Evolutionary conservation across 1,284 basidiomycete genomes (phyloP).

Genomic region (Cutaneotrichosporon cavernicola): DNA sequence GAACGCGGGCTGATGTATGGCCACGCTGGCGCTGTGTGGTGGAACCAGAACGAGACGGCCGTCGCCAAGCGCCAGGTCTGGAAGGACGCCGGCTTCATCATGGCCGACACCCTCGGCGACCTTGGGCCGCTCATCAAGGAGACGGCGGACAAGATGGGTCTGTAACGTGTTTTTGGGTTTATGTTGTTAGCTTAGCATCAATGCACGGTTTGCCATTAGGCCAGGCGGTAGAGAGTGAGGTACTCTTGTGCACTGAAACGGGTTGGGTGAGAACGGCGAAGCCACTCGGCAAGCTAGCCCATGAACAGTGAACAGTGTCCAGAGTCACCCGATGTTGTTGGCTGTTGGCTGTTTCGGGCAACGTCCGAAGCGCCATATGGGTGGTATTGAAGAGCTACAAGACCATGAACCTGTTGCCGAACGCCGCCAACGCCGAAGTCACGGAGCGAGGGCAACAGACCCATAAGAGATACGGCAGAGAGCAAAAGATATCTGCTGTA

Average conservation of each 20-base stretch:
- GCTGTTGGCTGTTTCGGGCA: too few relatives aligned
- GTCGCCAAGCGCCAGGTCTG: conserved; percentile 23
- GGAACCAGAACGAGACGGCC: conserved; percentile 25
- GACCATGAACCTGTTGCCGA: too few relatives aligned
- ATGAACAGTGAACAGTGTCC: too few relatives aligned
- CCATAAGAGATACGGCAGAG: not conserved
- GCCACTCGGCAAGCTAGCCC: too few relatives aligned
- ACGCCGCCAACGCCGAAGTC: too few relatives aligned
- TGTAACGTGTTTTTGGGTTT: not conserved
- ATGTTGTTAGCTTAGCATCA: conserved; percentile 2
- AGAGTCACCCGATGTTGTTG: too few relatives aligned
- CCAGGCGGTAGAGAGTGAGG: too few relatives aligned
- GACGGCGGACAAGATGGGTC: conserved; percentile 17
- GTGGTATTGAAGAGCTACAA: too few relatives aligned
- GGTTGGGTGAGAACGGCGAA: too few relatives aligned
- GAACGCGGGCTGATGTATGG: conserved; percentile 94
- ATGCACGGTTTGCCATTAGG: not conserved
- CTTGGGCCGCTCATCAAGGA: conserved; percentile 24
- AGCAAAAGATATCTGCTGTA: not conserved
- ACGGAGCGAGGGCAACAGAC: too few relatives aligned
- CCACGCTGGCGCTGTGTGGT: conserved; percentile 60
- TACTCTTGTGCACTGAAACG: too few relatives aligned
- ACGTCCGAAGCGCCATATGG: too few relatives aligned
- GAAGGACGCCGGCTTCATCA: conserved; percentile 21
- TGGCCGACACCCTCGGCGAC: conserved; percentile 27